A percentile compares a stretch with the other conserved stretches of the same genome.
Evolutionary conservation across 257 asterid species (phyloP).

Genomic region (Scutellaria minor): DNA sequence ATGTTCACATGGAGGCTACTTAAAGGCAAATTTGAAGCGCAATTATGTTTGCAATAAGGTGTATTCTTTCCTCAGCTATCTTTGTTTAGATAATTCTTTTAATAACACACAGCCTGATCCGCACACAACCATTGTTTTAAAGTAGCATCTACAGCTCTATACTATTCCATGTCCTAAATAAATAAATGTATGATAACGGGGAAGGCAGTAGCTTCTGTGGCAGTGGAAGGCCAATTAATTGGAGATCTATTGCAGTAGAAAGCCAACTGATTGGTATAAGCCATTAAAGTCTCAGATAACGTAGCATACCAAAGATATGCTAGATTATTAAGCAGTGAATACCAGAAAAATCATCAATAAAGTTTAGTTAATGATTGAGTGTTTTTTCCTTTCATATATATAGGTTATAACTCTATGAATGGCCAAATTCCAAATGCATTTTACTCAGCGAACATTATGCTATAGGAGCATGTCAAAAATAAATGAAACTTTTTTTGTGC

Average conservation of each 20-base stretch:
- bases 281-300: neutral
- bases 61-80: constrained; percentile 2
- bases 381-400: neutral
- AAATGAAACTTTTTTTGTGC: constrained; percentile 6
- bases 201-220: neutral
- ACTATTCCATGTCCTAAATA: constrained; percentile 2
- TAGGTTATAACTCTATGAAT: constrained; percentile 20
- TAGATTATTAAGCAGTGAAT: constrained; percentile 11
- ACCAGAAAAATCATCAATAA: constrained; percentile 8
- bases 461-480: constrained; percentile 17
- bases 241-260: neutral
- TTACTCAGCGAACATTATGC: constrained; percentile 7
- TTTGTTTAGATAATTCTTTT: constrained; percentile 8
- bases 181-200: neutral
- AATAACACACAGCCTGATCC: neutral
- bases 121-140: constrained; percentile 11
- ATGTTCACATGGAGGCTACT: neutral
- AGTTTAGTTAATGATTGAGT: constrained; percentile 1
- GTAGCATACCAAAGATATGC: neutral
- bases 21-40: constrained; percentile 10
- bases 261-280: constrained; percentile 5
- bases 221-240: neutral
- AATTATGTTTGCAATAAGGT: neutral
- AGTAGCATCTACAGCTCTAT: constrained; percentile 15
- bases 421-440: constrained; percentile 9